A percentile compares a stretch with the other conserved stretches of the same genome.
These are phyloP conservation scores for Aspergillus ellipticus DNA, from an alignment of 495 filamentous ascomycete genomes.

Conservation along the genomic window DNA sequence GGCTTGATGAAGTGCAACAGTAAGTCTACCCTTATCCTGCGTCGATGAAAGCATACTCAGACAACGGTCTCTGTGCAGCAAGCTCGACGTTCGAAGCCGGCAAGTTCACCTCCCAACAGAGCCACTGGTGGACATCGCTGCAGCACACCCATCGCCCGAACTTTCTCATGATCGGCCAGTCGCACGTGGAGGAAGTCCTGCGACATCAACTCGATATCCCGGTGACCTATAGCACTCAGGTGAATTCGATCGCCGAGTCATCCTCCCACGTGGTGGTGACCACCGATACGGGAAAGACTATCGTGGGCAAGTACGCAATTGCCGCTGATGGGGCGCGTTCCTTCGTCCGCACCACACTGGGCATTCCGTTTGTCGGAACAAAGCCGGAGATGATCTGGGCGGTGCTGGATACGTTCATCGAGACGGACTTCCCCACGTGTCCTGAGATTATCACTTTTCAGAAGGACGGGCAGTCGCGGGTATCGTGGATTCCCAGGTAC, in stretches of 20 bases:
- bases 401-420: conserved; percentile 4
- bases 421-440: conserved; percentile 1
- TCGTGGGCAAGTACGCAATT: background rate
- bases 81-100: conserved; percentile 7
- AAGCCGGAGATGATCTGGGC: conserved; percentile 9
- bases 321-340: conserved; percentile 5
- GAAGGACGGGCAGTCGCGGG: conserved; percentile 3
- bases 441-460: conserved; percentile 8
- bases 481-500: conserved; percentile 6
- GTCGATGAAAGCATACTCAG: background rate
- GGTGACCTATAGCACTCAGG: background rate
- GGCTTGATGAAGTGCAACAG: conserved; percentile 6
- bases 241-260: background rate
- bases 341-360: background rate
- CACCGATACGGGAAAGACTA: background rate
- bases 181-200: background rate
- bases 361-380: conserved; percentile 1
- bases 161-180: conserved; percentile 9
- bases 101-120: conserved; percentile 5
- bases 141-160: conserved; percentile 5
- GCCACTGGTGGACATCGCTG: conserved; percentile 6
- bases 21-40: background rate
- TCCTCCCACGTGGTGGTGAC: background rate
- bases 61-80: background rate
- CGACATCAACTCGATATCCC: conserved; percentile 2